These are phyloP conservation scores for Diophrys sp. DNA, from an alignment of 73 alveolate genomes.

Conservation along the genomic window DNA sequence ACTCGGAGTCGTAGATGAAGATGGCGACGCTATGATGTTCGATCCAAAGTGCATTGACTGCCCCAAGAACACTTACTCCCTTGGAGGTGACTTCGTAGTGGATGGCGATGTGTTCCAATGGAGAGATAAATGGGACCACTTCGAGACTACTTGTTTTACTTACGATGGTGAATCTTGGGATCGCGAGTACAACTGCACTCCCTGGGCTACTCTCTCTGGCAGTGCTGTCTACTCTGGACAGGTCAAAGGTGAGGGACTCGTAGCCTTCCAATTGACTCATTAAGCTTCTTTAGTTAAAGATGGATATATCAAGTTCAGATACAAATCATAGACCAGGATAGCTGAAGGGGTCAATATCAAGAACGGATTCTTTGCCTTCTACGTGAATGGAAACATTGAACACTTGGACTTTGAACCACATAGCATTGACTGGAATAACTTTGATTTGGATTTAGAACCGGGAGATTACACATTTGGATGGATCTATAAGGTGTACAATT, in stretches of 20 bases:
- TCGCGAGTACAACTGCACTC: background rate
- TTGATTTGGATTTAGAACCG: background rate
- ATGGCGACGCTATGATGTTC: background rate
- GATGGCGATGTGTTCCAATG: background rate
- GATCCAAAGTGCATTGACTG: background rate
- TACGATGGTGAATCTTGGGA: background rate
- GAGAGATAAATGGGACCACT: background rate
- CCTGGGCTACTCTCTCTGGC: background rate
- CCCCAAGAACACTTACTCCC: constrained; percentile 1
- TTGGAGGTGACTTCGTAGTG: background rate
- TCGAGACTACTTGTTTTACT: background rate
- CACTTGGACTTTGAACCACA: background rate
- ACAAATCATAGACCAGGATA: background rate
- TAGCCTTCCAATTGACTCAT: background rate
- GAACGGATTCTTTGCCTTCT: background rate
- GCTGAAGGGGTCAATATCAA: background rate
- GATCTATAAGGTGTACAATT: background rate
- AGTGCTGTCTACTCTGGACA: background rate
- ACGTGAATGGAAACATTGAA: background rate
- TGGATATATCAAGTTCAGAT: background rate
- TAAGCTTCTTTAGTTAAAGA: background rate
- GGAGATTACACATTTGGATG: background rate
- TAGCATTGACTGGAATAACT: background rate
- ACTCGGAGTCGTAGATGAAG: background rate
- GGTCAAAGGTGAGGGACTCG: background rate